phyloP scores from a whole-genome alignment of 1,284 basidiomycete genomes.

The Phaffia rhodozyma region DNA sequence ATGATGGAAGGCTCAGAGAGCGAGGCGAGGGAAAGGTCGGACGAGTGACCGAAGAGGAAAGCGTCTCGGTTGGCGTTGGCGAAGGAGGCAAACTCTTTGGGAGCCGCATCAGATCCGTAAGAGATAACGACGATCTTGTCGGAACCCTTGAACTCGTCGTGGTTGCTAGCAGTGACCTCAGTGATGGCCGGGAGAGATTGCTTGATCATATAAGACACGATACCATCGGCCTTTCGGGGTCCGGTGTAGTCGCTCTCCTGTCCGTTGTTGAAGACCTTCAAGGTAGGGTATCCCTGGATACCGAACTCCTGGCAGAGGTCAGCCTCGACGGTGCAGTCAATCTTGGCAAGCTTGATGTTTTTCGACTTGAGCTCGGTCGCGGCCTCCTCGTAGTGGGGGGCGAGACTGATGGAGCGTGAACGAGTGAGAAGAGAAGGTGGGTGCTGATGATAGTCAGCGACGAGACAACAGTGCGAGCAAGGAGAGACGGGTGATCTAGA shows the following conservation, averaged over 20 bases:
- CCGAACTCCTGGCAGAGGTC: conserved; percentile 75
- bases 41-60: conserved; percentile 80
- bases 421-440: not conserved
- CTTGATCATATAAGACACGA: conserved; percentile 94
- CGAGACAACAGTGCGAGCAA: no score
- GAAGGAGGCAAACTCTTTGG: conserved; percentile 58
- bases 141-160: conserved; percentile 72
- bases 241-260: conserved; percentile 67
- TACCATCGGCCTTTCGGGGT: conserved; percentile 88
- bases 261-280: conserved; percentile 82
- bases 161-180: conserved; percentile 58
- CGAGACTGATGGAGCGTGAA: conserved; percentile 39
- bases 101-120: conserved; percentile 57
- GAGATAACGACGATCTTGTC: conserved; percentile 88
- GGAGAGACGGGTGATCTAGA: conserved; percentile 6
- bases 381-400: conserved; percentile 91
- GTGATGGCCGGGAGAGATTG: conserved; percentile 93
- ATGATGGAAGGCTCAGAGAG: conserved; percentile 63
- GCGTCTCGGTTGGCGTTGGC: conserved; percentile 83
- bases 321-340: conserved; percentile 58
- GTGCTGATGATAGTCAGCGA: not conserved
- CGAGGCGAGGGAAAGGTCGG: conserved; percentile 58
- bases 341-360: conserved; percentile 82
- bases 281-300: conserved; percentile 69
- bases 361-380: conserved; percentile 78